Conservation (phyloP, 352 stramenopile genomes). For the Phytopythium litorale region DNA sequence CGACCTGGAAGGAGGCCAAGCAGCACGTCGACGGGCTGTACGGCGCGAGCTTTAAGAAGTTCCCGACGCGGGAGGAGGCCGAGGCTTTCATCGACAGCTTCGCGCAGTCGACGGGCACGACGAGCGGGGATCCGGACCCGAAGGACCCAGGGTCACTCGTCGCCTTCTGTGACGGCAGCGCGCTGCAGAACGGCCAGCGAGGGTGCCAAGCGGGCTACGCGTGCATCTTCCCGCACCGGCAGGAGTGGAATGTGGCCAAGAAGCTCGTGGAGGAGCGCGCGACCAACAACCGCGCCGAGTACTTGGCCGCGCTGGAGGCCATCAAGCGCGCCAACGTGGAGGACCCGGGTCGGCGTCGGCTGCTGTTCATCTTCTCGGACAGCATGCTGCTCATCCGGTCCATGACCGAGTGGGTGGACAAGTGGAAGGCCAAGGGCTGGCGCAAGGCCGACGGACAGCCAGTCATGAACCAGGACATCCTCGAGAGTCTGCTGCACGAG, state of each 20-base stretch:
- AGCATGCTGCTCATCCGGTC: conserved; percentile 78
- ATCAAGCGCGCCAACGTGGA: conserved; percentile 67
- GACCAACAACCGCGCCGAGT: conserved; percentile 58
- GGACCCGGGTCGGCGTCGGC: conserved; percentile 20
- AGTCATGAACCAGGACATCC: conserved; percentile 64
- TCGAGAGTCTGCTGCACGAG: conserved; percentile 47
- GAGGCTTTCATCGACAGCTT: conserved; percentile 46
- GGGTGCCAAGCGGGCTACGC: conserved; percentile 59
- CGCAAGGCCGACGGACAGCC: conserved; percentile 45
- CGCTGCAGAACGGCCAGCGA: conserved; percentile 51
- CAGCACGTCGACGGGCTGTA: conserved; percentile 47
- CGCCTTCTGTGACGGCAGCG: conserved; percentile 78
- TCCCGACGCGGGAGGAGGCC: conserved; percentile 37
- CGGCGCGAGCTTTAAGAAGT: conserved; percentile 57
- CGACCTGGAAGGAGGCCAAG: conserved; percentile 49
- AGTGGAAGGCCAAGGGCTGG: conserved; percentile 63
- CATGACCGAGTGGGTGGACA: conserved; percentile 71
- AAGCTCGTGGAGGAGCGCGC: conserved; percentile 36
- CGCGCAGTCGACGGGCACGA: neutral
- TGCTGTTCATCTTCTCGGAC: conserved; percentile 75
- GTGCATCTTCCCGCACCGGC: conserved; percentile 69
- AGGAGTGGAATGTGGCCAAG: conserved; percentile 58
- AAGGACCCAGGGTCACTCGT: conserved; percentile 48
- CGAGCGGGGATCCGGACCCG: conserved; percentile 32
- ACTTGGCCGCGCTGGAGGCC: conserved; percentile 49